Base-by-base conservation (phyloP, 202 grass and related monocot species). In the Alloteropsis angusta region DNA sequence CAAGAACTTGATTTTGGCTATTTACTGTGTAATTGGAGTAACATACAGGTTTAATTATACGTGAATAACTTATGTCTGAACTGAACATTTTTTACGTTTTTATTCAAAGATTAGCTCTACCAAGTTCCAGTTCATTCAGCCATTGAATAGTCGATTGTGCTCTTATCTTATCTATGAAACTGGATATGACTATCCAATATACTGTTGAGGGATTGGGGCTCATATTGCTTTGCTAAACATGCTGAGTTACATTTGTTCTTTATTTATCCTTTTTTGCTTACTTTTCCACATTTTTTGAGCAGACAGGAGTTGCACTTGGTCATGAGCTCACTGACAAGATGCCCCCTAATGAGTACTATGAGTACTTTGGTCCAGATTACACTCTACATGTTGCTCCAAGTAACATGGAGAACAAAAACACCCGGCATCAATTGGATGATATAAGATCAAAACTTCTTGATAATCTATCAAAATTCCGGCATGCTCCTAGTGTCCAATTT, bases 401-500 rank as follows among this genome's bases (percentile, higher is more conserved):
- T 93, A 99, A 99, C 72, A 99, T 99, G 92, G 90, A 99, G 82
- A 99, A 99, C 53, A 90, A 88, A 87, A 99, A 99, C 75, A 86
- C 96, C n/a, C 12, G 37, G 7, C 61, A 78, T 28, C 83, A 82
- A 48, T 93, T 99, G 79, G 86, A 99, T 78, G 90, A 83, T 49
- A 91, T 95, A 87, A 99, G 88, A 80, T 75, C 87, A 25, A 95
- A 83, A 78, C 82, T 99, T 87, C 76, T 99, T 5, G 88, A 93
- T 36, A 95, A 93, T 83, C 92, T 99, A 82, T 93, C 92, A 28
- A 96, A 87, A 88, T 86, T 99, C 34, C 90, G 54, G 64, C 96
- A 99, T 80, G 90, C 84, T 86, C 96, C 96, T 62, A 93, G 96
- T 52, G 86, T 96, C 39, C 96, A 90, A 63, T 99, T 99, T 88